Evolutionary conservation across 2,329 filamentous ascomycete species (phyloP), one percentile per base, ranked within the genome.

Genomic region (Diaporthe humulicola): DNA sequence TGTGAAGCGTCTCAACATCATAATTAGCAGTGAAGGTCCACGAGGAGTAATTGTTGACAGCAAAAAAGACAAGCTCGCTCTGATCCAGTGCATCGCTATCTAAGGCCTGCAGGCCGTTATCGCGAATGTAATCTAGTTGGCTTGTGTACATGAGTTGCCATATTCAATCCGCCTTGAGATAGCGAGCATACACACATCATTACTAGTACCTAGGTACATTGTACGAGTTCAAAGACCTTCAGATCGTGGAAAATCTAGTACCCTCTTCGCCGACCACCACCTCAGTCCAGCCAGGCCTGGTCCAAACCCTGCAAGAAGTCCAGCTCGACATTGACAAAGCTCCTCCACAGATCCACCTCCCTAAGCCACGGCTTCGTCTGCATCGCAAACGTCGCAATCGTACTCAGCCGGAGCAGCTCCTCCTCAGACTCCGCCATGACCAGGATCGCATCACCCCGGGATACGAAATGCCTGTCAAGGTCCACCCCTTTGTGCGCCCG

Each of bases 281-380:
- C 30, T 72, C 57, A 82, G 75, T 79, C 78, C 78, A 86, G 78
- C 85, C 85, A 87, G 73, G 78, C 79, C 75, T 80, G 78, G 77
- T 87, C 80, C 80, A 88, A 75, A 0, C 77, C 79, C 76, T 86
- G 83, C 79, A 88, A 77, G 77, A 89, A 87, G 30, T 76, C 78
- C 40, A 85, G 54, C 75, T 86, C 85, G 0, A 89, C 86, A 78
- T 87, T 85, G 9, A 88, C 80, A 80, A 88, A 88, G 76, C 86
- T 88, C 80, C 84, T 85, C 86, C 86, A 88, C 58, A 88, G 82
- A 80, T 89, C 87, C 54, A 89, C 81, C 82, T 89, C 88, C 74
- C 85, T 77, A 72, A 85, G 81, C 87, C 87, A 88, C 19, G 87
- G 86, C 77, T 83, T 83, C 10, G 84, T 88, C 80, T 87, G 85